A percentile compares a stretch with the other conserved stretches of the same genome.
phyloP scores from a whole-genome alignment of 2,329 filamentous ascomycete genomes.

The Calonectria leucothoes region DNA sequence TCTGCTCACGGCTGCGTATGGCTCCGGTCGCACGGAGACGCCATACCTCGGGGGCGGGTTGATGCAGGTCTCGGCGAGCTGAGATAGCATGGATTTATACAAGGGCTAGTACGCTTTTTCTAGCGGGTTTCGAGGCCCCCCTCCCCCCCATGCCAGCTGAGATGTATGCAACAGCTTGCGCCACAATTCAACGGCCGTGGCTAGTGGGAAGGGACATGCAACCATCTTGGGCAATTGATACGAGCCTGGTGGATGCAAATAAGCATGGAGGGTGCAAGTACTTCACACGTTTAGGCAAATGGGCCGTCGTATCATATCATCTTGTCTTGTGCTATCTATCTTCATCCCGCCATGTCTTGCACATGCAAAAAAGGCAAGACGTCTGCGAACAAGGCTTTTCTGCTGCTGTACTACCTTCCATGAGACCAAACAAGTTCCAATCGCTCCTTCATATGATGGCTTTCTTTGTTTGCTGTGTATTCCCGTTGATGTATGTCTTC shows the following conservation, averaged over 20 bases:
- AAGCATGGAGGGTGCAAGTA: neutral
- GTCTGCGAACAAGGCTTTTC: neutral
- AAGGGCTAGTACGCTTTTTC: conserved; percentile 4
- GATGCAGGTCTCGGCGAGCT: conserved; percentile 3
- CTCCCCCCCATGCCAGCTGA: neutral
- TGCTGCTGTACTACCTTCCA: neutral
- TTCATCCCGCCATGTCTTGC: neutral
- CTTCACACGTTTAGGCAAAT: neutral
- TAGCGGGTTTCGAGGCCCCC: conserved; percentile 7
- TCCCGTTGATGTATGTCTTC: neutral
- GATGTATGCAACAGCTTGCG: neutral
- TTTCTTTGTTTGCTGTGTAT: neutral
- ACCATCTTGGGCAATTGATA: neutral
- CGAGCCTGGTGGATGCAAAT: neutral
- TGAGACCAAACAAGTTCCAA: neutral
- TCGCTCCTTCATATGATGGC: neutral
- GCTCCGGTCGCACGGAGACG: conserved; percentile 22
- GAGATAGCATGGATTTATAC: conserved; percentile 15
- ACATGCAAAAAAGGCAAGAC: neutral
- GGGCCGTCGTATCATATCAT: neutral
- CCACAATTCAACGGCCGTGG: conserved; percentile 11
- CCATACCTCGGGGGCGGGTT: conserved; percentile 24
- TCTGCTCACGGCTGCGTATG: conserved; percentile 5
- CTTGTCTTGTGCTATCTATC: neutral
- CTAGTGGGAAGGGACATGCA: neutral